Base-by-base conservation (phyloP, 495 filamentous ascomycete species). In the Amniculicola lignicola region DNA sequence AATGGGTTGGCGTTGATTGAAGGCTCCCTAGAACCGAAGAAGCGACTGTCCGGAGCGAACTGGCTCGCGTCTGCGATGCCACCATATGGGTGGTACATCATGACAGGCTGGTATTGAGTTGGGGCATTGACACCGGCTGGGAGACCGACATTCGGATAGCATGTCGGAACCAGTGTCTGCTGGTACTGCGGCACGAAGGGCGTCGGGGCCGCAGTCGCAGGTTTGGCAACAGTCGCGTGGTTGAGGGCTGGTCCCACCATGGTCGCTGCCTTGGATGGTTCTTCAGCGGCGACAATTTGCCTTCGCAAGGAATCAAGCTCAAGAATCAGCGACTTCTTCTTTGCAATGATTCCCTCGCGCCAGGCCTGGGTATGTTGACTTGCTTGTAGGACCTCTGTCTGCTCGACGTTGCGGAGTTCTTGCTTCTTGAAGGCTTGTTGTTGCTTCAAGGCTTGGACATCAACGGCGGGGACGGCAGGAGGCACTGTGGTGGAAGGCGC, bases 221-320 rank as follows among this genome's bases (percentile, higher is more conserved):
- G 6, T 4, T 16, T 22, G 2, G 54, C 15, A 18, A 2, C 38
- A 43, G 25, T 25, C 25, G 10, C 37, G 16, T 22, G 23, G 22
- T 27, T 51, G 18, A 27, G n/a, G 1, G 37, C 23, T 7, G 39
- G 19, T 1, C 15, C 49, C n/a, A n/a, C n/a, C n/a, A n/a, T n/a
- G n/a, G n/a, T n/a, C n/a, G n/a, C n/a, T n/a, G n/a, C n/a, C n/a
- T n/a, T n/a, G n/a, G n/a, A n/a, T n/a, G n/a, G n/a, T n/a, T n/a
- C n/a, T 31, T 65, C 58, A 14, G 47, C 23, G 15, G 35, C 46
- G 11, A 21, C 48, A 40, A 65, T 54, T 14, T 46, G 42, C 29
- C 53, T 58, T 7, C 63, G 53, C 12, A 65, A n/a, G 1, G 10
- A 10, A 27, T 65, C 63, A 9, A 65, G 35, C 22, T 65, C 59